Base-by-base conservation (phyloP, 768 basidiomycete genomes). In the Suillus tomentosus region DNA sequence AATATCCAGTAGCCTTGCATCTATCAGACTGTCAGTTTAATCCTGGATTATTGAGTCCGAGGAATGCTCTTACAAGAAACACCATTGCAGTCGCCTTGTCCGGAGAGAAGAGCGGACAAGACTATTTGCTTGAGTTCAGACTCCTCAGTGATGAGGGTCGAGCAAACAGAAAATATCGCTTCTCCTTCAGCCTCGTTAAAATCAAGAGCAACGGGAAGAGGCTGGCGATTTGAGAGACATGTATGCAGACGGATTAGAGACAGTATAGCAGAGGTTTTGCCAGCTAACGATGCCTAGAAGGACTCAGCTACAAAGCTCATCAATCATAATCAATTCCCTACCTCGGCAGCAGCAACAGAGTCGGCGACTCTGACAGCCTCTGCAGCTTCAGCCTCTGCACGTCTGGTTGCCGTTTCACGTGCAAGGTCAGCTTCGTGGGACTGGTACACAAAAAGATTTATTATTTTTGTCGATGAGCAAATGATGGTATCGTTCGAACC, bases 341-440 rank as follows among this genome's bases (percentile, higher is more conserved):
- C 92, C 81, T 90, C 80, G 19, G 87, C 81, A 47, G 80, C 80
- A 59, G 83, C 78, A 57, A 91, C 78, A 55, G 87, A 87, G 5
- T 82, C 77, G 42, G 82, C 76, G 56, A 89, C 74, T 66, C 85
- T 85, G 50, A 81, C 77, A 64, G 83, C 82, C 67, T 88, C 85
- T 19, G 77, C 77, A 67, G 81, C 84, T 61, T 88, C 87, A 27
- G 79, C 78, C 68, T 90, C 87, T 51, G 77, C 79, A 64, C 83
- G 83, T 72, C 85, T 87, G 54, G 72, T 70, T 14, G 84, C 78
- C 31, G 85, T 70, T 67, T 91, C 86, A 51, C 84, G 85, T 1
- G 79, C 80, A 17, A 85, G 68, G 66, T 91, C 90, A 1, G 83
- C 78, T 76, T 94, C 92, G 67, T 89, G 80, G 50, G 74, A 74